Conservation (phyloP, 805 yeast genomes). For the Yarrowia phangngaensis region DNA sequence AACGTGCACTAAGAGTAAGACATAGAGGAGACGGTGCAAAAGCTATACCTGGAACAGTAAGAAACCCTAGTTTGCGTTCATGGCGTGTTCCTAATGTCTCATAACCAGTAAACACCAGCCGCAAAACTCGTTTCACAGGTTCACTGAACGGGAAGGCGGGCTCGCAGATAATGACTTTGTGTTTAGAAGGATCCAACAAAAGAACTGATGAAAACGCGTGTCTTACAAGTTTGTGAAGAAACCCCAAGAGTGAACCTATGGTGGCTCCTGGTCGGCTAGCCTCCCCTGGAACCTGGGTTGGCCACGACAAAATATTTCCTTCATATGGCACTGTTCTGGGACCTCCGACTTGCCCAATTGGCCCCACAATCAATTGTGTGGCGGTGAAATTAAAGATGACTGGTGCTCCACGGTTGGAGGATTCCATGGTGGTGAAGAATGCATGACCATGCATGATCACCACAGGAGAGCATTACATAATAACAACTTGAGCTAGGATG, state of each 20-base stretch:
- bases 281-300: slow-evolving; percentile 7
- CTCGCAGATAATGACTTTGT: slow-evolving; percentile 12
- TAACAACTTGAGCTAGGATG: too few relatives aligned
- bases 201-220: slow-evolving; percentile 5
- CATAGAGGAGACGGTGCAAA: slow-evolving; percentile 11
- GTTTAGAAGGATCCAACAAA: slow-evolving; percentile 8
- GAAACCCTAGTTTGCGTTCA: neutral
- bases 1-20: slow-evolving; percentile 17
- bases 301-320: slow-evolving; percentile 14
- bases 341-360: slow-evolving; percentile 8
- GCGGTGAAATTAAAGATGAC: slow-evolving; percentile 14
- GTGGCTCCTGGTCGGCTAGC: neutral
- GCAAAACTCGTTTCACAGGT: neutral
- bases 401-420: slow-evolving; percentile 13
- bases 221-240: slow-evolving; percentile 1
- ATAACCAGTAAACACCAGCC: slow-evolving; percentile 10
- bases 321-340: slow-evolving; percentile 1
- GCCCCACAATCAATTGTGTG: neutral
- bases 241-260: slow-evolving; percentile 1
- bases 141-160: slow-evolving; percentile 6
- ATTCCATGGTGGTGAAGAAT: neutral
- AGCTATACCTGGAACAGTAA: slow-evolving; percentile 7
- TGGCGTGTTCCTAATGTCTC: neutral
- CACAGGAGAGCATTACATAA: too few relatives aligned
- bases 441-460: too few relatives aligned